Evolutionary conservation across 306 rosid genomes (phyloP).

Genomic region (Abrus precatorius): DNA sequence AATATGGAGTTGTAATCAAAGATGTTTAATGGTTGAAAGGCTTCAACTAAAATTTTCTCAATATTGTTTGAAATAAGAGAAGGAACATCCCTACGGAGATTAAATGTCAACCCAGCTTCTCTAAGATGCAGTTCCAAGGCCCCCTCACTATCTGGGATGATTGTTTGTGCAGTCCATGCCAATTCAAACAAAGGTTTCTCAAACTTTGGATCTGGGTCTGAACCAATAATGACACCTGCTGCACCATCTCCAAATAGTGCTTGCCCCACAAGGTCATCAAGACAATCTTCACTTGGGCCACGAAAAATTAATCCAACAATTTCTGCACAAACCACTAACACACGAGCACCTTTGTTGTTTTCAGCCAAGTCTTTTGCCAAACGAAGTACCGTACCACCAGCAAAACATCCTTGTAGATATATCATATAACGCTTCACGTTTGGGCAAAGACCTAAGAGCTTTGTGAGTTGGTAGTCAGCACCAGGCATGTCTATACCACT

Average conservation of each 20-base stretch:
- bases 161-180: neutral
- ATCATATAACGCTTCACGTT: neutral
- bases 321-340: neutral
- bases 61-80: neutral
- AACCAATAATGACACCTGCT: neutral
- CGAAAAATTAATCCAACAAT: neutral
- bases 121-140: neutral
- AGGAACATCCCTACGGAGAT: neutral
- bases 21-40: neutral
- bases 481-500: neutral
- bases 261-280: neutral
- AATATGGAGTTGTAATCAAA: neutral
- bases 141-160: neutral
- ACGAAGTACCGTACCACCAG: too few species aligned
- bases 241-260: neutral
- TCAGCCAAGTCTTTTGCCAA: neutral
- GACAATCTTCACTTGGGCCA: neutral
- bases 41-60: neutral
- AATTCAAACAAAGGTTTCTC: slow-evolving; percentile 4
- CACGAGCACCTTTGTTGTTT: neutral
- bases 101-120: neutral
- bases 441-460: neutral
- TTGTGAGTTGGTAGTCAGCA: neutral
- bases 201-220: neutral
- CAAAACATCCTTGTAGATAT: neutral